These are phyloP conservation scores for Lunularia cruciata DNA, from an alignment of 225 moss, liverwort and hornwort species.

Conservation along the genomic window DNA sequence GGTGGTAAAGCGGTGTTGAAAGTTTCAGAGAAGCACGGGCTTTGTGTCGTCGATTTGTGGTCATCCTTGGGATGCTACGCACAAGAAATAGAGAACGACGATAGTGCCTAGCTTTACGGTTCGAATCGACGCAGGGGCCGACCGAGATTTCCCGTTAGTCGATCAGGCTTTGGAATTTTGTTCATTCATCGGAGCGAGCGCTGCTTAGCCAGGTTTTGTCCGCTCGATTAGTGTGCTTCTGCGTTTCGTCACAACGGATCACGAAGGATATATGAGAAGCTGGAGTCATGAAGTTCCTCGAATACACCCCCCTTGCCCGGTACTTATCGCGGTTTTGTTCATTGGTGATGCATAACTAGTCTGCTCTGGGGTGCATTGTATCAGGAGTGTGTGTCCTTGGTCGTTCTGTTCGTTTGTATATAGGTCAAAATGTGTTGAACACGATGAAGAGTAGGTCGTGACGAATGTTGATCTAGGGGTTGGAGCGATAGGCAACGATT, in stretches of 20 bases:
- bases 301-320: slow-evolving; percentile 97
- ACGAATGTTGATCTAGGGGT: background rate
- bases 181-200: background rate
- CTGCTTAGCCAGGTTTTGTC: too few relatives aligned
- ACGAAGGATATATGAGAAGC: slow-evolving; percentile 36
- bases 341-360: too few relatives aligned
- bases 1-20: too few relatives aligned
- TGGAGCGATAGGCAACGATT: too few relatives aligned
- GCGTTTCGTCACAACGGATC: slow-evolving; percentile 15
- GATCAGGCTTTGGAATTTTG: background rate
- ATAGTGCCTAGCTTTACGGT: background rate
- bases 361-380: too few relatives aligned
- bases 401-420: too few relatives aligned
- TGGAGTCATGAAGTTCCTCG: slow-evolving; percentile 84
- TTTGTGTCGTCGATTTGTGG: too few relatives aligned
- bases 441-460: background rate
- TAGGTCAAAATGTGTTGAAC: background rate
- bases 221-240: slow-evolving; percentile 2
- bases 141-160: background rate
- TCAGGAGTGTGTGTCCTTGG: too few relatives aligned
- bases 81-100: background rate
- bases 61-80: background rate
- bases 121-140: background rate
- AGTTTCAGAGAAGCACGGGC: too few relatives aligned
- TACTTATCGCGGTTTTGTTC: slow-evolving; percentile 22